phyloP scores from a whole-genome alignment of 75 land plant species.

The Sequoiadendron giganteum region DNA sequence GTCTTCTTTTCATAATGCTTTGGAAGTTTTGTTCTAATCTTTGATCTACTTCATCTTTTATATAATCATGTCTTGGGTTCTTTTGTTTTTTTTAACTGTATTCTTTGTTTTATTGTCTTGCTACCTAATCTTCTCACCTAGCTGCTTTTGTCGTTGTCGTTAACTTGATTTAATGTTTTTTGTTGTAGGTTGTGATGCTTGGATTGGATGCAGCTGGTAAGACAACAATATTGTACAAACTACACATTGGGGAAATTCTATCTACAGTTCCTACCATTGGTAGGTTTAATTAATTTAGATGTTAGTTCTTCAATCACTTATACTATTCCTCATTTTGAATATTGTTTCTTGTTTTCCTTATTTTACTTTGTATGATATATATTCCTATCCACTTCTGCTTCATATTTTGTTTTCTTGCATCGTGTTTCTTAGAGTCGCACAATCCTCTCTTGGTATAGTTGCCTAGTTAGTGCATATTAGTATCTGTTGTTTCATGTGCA shows the following conservation, averaged over 20 bases:
- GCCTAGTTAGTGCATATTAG: not conserved
- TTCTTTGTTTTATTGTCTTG: not conserved
- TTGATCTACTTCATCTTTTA: not conserved
- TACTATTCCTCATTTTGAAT: not conserved
- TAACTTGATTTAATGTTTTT: not conserved
- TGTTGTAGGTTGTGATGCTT: conserved; percentile 61
- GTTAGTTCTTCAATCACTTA: not conserved
- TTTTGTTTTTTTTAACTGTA: not conserved
- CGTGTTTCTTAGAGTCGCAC: not conserved
- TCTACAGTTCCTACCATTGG: conserved; percentile 68
- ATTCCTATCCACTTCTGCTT: not conserved
- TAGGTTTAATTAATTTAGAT: conserved; percentile 11
- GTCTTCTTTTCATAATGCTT: not conserved
- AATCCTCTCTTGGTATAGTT: not conserved
- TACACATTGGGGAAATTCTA: conserved; percentile 67
- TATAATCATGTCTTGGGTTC: not conserved
- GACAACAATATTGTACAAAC: conserved; percentile 64
- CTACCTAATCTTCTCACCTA: not conserved
- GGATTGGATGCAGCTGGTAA: conserved; percentile 77
- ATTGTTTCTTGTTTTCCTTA: not conserved
- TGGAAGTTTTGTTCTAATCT: not conserved
- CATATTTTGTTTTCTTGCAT: not conserved
- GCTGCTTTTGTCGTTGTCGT: not conserved
- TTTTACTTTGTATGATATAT: not conserved
- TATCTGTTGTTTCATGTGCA: not conserved